Base-by-base conservation (phyloP, 2,329 filamentous ascomycete species). In the Aspergillus sp. region DNA sequence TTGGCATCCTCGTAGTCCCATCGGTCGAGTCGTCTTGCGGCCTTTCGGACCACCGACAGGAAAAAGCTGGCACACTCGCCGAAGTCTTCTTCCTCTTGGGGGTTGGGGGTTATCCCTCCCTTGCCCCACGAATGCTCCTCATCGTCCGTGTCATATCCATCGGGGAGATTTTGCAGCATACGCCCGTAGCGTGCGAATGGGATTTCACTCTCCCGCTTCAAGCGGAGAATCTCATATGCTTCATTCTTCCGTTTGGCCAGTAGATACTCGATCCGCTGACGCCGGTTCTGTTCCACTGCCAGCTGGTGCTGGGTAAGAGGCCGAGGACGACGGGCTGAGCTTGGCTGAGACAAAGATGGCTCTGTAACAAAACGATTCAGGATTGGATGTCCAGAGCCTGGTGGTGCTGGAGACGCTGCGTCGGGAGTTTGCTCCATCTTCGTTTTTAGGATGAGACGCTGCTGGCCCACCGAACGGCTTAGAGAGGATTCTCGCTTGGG, bases 241-340 rank as follows among this genome's bases (percentile, higher is more conserved):
- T 68, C 64, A 32, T 50, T 55, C 45, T 65, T 67, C 32, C 70
- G 67, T 47, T 70, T 68, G 26, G 66, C 64, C 9, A 75, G 58
- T 7, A 73, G 58, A 51, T 74, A 73, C 26, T 73, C 70, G 44
- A 75, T 69, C 6, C 72, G 69, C 47, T 72, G 67, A 42, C 68
- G 69, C 29, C 71, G 65, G 44, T 75, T 72, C 41, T 73, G 68
- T 47, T 74, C 71, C 5, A 75, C 66, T 19, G 73, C 72, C 40
- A 73, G 61, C 44, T 75, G 72, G 43, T 75, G 73, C 40, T 74
- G 71, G 2, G 72, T 75, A 33, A 74, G 61, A 7, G 72, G 72
- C 12, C 72, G 66, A 10, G 71, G 68, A 9, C 72, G 70, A 40
- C 69, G 67, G 37, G 61, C 58, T 33, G 59, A 56, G 42, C 51